These are phyloP conservation scores for Cordyceps farinosa DNA, from an alignment of 2,329 filamentous ascomycete species.

Conservation along the genomic window DNA sequence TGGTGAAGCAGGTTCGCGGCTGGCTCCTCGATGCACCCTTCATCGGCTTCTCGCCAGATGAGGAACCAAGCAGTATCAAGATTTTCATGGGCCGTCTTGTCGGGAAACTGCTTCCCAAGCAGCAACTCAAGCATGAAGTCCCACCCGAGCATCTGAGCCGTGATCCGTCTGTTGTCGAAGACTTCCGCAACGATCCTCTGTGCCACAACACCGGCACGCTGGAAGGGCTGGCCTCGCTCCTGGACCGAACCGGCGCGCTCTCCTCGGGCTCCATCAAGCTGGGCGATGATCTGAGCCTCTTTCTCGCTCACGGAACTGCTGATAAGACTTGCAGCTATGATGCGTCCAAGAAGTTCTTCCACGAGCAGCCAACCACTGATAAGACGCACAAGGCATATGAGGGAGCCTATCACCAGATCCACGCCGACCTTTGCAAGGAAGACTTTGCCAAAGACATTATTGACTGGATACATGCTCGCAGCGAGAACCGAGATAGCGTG, in stretches of 20 bases:
- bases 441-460: constrained; percentile 57
- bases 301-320: constrained; percentile 71
- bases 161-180: constrained; percentile 59
- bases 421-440: constrained; percentile 54
- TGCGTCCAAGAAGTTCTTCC: constrained; percentile 62
- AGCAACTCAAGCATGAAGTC: constrained; percentile 64
- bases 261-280: constrained; percentile 51
- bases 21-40: constrained; percentile 77
- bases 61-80: constrained; percentile 60
- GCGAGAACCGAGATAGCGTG: constrained; percentile 22
- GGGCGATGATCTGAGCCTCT: constrained; percentile 58
- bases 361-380: constrained; percentile 58
- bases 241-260: constrained; percentile 67
- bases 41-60: constrained; percentile 64
- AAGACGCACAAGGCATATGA: constrained; percentile 70
- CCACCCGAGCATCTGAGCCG: constrained; percentile 62
- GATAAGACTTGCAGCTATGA: constrained; percentile 67
- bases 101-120: constrained; percentile 61
- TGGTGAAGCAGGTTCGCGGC: constrained; percentile 62
- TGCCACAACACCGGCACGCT: constrained; percentile 82
- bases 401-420: constrained; percentile 74
- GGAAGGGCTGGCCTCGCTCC: constrained; percentile 71
- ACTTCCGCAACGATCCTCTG: constrained; percentile 62
- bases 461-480: constrained; percentile 60
- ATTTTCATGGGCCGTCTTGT: constrained; percentile 65